A percentile compares a stretch with the other conserved stretches of the same genome.
Evolutionary conservation across 768 basidiomycete genomes (phyloP).

Genomic region (Tubosaeta sp.): DNA sequence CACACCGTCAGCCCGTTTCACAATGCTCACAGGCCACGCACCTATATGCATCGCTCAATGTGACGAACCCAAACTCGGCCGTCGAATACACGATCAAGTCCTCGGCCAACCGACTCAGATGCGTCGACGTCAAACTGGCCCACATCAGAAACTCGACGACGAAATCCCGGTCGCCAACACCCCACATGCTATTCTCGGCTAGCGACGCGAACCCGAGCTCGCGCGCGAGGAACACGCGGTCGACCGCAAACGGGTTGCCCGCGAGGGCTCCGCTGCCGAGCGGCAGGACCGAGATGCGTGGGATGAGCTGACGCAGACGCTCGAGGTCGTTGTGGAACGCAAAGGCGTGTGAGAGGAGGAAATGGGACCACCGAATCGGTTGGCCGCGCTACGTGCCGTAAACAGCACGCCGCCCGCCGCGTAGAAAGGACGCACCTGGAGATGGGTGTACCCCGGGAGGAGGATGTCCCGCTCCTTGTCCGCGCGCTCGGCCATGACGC

Average conservation of each 20-base stretch:
- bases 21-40: slow-evolving; percentile 28
- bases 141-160: slow-evolving; percentile 97
- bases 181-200: slow-evolving; percentile 96
- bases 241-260: slow-evolving; percentile 92
- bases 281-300: slow-evolving; percentile 89
- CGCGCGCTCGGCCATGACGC: slow-evolving; percentile 87
- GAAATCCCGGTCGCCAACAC: slow-evolving; percentile 96
- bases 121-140: slow-evolving; percentile 87
- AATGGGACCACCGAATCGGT: slow-evolving; percentile 98
- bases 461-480: slow-evolving; percentile 89
- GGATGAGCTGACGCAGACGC: slow-evolving; percentile 76
- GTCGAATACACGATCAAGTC: slow-evolving; percentile 96
- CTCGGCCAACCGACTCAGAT: slow-evolving; percentile 92
- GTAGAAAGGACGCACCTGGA: slow-evolving; percentile 56
- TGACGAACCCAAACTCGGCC: slow-evolving; percentile 95
- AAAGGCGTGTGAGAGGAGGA: slow-evolving; percentile 91
- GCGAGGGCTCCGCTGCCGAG: slow-evolving; percentile 94
- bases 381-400: slow-evolving; percentile 71
- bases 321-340: slow-evolving; percentile 89
- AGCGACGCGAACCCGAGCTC: slow-evolving; percentile 88
- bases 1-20: background rate
- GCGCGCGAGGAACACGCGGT: slow-evolving; percentile 85
- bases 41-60: slow-evolving; percentile 98
- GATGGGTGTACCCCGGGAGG: slow-evolving; percentile 95
- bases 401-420: background rate